A percentile compares a stretch with the other conserved stretches of the same genome.
These are phyloP conservation scores for Calocybe cyanea DNA, from an alignment of 768 basidiomycete species.

Conservation along the genomic window DNA sequence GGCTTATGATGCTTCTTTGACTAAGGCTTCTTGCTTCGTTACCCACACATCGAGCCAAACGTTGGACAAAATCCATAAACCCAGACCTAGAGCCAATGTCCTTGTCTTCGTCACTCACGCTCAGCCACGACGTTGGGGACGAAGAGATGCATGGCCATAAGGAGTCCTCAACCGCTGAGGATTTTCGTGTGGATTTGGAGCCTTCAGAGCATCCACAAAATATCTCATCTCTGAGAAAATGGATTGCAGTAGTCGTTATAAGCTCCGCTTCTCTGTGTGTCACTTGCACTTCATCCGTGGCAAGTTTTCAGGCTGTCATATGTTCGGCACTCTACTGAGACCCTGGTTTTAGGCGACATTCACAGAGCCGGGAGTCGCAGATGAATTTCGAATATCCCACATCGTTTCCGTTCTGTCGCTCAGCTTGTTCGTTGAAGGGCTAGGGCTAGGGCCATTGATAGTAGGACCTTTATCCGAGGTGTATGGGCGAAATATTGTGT, in stretches of 20 bases:
- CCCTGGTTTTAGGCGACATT: constrained; percentile 47
- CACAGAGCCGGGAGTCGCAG: constrained; percentile 56
- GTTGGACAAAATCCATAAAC: neutral
- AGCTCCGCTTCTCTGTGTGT: constrained; percentile 45
- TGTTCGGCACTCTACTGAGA: neutral
- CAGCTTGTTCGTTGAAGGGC: constrained; percentile 56
- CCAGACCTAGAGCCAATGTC: constrained; percentile 7
- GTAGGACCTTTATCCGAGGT: constrained; percentile 53
- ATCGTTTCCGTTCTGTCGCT: constrained; percentile 50
- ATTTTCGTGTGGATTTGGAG: constrained; percentile 35
- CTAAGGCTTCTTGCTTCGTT: constrained; percentile 7
- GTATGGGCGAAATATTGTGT: constrained; percentile 63
- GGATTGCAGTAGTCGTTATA: constrained; percentile 45
- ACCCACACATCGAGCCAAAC: constrained; percentile 1
- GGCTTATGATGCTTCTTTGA: constrained; percentile 5
- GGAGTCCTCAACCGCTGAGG: constrained; percentile 4
- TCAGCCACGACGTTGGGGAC: constrained; percentile 5
- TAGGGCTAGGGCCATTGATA: constrained; percentile 53
- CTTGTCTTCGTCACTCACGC: constrained; percentile 9
- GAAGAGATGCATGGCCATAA: constrained; percentile 1
- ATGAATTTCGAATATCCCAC: constrained; percentile 43
- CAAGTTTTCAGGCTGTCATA: constrained; percentile 22
- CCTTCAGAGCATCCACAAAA: constrained; percentile 39
- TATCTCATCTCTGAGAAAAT: constrained; percentile 38
- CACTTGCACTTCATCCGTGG: constrained; percentile 55